Conservation (phyloP, 139 green algal genomes). For the Dunaliella primolecta region DNA sequence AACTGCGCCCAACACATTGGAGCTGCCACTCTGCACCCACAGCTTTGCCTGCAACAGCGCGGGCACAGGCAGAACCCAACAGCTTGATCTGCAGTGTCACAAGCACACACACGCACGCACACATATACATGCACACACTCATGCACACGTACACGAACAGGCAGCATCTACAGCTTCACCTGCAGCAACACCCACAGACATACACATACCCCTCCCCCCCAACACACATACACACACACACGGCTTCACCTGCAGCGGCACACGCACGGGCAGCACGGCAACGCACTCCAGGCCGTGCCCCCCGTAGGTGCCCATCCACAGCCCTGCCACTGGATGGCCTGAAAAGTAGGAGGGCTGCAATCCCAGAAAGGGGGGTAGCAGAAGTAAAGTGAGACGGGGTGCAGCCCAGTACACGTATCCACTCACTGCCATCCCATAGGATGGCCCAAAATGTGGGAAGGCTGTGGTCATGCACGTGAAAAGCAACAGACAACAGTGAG, state of each 20-base stretch:
- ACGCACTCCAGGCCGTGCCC: constrained; percentile 12
- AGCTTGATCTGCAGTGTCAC: neutral
- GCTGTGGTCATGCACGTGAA: neutral
- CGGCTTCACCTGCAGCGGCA: neutral
- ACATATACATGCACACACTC: too few relatives aligned
- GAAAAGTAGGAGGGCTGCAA: neutral
- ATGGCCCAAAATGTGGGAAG: neutral
- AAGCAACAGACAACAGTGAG: neutral
- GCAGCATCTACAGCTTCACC: too few relatives aligned
- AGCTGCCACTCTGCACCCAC: neutral
- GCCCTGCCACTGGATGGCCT: constrained; percentile 11
- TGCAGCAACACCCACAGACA: too few relatives aligned
- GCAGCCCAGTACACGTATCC: neutral
- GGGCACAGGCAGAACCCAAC: neutral
- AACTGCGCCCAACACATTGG: neutral
- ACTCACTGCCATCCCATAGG: too few relatives aligned
- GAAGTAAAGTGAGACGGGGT: neutral
- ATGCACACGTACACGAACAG: too few relatives aligned
- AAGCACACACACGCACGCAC: too few relatives aligned
- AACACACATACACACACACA: too few relatives aligned
- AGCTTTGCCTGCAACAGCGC: neutral
- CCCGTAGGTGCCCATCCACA: constrained; percentile 13
- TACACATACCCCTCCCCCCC: too few relatives aligned
- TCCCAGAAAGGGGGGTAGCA: neutral
- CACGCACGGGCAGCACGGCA: neutral